Conservation (phyloP, 2,329 filamentous ascomycete species). For the Aureobasidium sp. region DNA sequence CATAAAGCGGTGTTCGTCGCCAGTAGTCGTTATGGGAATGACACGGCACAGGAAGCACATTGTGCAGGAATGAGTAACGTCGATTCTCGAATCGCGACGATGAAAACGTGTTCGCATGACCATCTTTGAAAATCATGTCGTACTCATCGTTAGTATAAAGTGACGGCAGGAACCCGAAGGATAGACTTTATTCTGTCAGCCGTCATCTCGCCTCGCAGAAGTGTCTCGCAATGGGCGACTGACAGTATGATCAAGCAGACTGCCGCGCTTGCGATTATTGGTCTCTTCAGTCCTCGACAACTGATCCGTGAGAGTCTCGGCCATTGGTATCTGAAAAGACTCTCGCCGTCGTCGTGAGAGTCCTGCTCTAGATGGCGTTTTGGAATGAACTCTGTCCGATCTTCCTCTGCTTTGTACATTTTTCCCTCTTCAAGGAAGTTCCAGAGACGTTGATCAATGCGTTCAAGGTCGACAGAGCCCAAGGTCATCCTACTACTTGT, state of each 20-base stretch:
- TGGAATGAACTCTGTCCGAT: not conserved
- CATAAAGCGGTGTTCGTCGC: slow-evolving; percentile 48
- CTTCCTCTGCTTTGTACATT: not conserved
- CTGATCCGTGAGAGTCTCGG: not conserved
- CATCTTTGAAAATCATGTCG: not conserved
- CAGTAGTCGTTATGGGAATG: slow-evolving; percentile 56
- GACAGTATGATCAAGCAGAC: not conserved
- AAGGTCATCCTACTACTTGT: not conserved
- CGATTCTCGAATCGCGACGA: not conserved
- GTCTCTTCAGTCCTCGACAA: not conserved
- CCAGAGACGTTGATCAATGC: not conserved
- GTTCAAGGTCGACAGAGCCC: not conserved
- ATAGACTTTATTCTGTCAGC: not conserved
- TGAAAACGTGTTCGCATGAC: slow-evolving; percentile 22
- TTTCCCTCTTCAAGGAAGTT: not conserved
- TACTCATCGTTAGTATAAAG: not conserved
- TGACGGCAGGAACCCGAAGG: not conserved
- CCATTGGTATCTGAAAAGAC: not conserved
- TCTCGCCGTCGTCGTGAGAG: not conserved
- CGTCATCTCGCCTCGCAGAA: too few relatives aligned
- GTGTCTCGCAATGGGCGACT: not conserved
- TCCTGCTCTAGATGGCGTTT: not conserved
- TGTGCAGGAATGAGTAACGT: not conserved
- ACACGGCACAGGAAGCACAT: slow-evolving; percentile 37
- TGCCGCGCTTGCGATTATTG: not conserved